Conservation (phyloP, 805 yeast genomes). For the Cyberlindnera mrakii region DNA sequence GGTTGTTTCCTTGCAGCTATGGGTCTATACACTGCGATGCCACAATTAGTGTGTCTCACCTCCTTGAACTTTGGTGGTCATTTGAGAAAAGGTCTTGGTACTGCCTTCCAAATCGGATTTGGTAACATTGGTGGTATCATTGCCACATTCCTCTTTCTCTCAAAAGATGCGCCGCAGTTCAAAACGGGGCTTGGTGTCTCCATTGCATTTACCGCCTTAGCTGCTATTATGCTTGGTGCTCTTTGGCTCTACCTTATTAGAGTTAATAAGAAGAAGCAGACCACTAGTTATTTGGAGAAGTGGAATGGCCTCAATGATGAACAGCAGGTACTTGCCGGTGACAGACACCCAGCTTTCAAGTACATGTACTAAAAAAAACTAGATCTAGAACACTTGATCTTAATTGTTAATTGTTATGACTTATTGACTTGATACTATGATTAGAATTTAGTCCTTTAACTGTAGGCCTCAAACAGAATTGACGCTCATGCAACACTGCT, state of each 20-base stretch:
- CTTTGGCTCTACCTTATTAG: constrained; percentile 27
- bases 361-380: constrained; percentile 33
- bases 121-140: constrained; percentile 37
- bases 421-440: no score
- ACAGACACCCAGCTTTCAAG: constrained; percentile 38
- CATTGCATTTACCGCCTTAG: constrained; percentile 36
- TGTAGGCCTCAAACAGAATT: no score
- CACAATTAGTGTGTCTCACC: constrained; percentile 30
- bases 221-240: constrained; percentile 30
- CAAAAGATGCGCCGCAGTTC: constrained; percentile 34
- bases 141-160: constrained; percentile 31
- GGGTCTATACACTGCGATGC: constrained; percentile 35
- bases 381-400: no score
- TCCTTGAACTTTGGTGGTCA: constrained; percentile 35
- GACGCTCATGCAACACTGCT: no score
- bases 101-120: constrained; percentile 33
- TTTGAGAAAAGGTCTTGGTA: constrained; percentile 33
- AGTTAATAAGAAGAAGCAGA: constrained; percentile 32
- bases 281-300: constrained; percentile 24
- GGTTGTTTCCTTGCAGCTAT: constrained; percentile 33
- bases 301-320: constrained; percentile 27
- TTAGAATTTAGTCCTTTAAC: no score
- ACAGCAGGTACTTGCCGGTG: constrained; percentile 32
- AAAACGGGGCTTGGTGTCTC: constrained; percentile 35
- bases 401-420: no score